phyloP scores from a whole-genome alignment of 129 eudicot genomes.

The Arctium minus region DNA sequence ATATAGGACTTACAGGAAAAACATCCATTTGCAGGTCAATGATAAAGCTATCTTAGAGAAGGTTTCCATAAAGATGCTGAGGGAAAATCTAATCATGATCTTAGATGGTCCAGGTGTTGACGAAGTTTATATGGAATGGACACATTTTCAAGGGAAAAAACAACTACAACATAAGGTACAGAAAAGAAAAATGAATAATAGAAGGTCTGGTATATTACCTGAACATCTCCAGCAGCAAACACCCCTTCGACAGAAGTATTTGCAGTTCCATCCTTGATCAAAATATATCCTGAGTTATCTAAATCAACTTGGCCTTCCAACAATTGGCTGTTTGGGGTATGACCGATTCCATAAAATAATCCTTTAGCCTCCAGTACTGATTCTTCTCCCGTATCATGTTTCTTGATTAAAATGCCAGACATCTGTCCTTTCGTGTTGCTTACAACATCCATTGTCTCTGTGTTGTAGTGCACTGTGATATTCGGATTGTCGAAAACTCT shows the following conservation, averaged over 20 bases:
- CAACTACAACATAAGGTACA: not conserved
- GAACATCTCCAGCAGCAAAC: conserved; percentile 99
- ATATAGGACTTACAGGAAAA: not conserved
- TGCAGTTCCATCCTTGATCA: conserved; percentile 80
- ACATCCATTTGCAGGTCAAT: not conserved
- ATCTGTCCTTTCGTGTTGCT: conserved; percentile 93
- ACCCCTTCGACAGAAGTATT: conserved; percentile 84
- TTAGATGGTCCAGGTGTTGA: not conserved
- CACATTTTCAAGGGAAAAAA: not conserved
- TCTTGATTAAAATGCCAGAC: conserved; percentile 74
- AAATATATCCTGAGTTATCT: conserved; percentile 69
- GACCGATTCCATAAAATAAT: conserved; percentile 94
- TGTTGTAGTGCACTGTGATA: conserved; percentile 91
- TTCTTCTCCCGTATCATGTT: conserved; percentile 66
- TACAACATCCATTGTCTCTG: conserved; percentile 86
- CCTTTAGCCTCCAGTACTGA: conserved; percentile 85
- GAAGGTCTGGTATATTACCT: conserved; percentile 43
- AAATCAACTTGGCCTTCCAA: conserved; percentile 84
- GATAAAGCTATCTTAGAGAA: not conserved
- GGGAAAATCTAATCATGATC: not conserved
- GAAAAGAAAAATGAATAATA: not conserved
- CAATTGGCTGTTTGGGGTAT: conserved; percentile 92
- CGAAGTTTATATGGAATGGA: not conserved
- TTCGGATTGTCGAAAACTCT: conserved; percentile 97
- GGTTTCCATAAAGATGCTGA: not conserved